Percentiles rank a stretch among this genome's conserved stretches.
Evolutionary conservation across 257 asterid genomes (phyloP).

Genomic region (Primulina tabacum): DNA sequence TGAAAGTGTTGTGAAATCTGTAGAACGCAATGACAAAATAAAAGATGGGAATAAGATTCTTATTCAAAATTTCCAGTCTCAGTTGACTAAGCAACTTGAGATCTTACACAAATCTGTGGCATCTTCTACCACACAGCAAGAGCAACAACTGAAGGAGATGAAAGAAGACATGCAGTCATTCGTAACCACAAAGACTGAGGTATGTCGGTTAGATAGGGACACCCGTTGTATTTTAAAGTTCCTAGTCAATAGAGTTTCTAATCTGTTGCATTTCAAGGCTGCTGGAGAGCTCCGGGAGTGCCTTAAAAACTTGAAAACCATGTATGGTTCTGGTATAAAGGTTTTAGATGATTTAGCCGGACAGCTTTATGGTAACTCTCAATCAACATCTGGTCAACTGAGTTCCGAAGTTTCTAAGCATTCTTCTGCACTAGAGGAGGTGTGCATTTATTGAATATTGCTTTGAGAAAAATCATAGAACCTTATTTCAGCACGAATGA

Average conservation of each 20-base stretch:
- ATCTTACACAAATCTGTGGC: constrained; percentile 79
- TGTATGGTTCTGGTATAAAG: constrained; percentile 81
- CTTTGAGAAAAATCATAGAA: not conserved
- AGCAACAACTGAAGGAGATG: constrained; percentile 79
- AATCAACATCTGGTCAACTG: constrained; percentile 65
- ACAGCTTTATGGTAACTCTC: constrained; percentile 72
- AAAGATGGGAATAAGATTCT: constrained; percentile 84
- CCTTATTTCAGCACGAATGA: constrained; percentile 24
- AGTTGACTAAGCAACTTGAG: constrained; percentile 85
- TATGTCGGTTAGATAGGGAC: constrained; percentile 24
- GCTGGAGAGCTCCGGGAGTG: constrained; percentile 76
- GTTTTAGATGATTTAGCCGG: constrained; percentile 71
- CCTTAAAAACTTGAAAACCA: constrained; percentile 63
- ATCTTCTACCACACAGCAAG: constrained; percentile 86
- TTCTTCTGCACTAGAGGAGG: constrained; percentile 81
- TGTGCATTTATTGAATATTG: constrained; percentile 32
- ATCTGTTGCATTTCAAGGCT: constrained; percentile 49
- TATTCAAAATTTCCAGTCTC: constrained; percentile 74
- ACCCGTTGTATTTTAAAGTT: constrained; percentile 22
- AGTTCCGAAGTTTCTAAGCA: constrained; percentile 83
- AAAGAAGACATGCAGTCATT: constrained; percentile 95
- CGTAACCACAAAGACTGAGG: constrained; percentile 85
- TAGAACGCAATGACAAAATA: constrained; percentile 92
- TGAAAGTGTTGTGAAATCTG: constrained; percentile 18
- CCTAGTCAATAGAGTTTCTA: constrained; percentile 18